phyloP scores from a whole-genome alignment of 305 asterid species.

The Ruellia speciosa region DNA sequence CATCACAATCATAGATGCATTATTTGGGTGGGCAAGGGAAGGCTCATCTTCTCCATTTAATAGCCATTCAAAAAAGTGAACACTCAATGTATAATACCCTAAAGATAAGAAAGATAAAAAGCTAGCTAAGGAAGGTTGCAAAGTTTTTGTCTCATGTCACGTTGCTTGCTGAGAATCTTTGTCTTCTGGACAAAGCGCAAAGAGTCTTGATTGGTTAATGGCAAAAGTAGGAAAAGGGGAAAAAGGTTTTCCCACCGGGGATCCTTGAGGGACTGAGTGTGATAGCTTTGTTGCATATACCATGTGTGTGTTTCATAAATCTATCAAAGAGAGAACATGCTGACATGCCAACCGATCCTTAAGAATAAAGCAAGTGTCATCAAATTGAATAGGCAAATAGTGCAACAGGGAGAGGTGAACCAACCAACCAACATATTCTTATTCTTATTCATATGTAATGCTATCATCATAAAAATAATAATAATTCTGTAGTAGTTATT shows the following conservation, averaged over 20 bases:
- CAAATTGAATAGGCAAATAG: too few relatives aligned
- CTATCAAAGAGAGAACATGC: too few relatives aligned
- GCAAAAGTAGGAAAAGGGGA: neutral
- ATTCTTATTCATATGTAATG: too few relatives aligned
- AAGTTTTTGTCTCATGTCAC: neutral
- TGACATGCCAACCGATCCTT: too few relatives aligned
- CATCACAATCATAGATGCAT: constrained; percentile 1
- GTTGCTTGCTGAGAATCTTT: neutral
- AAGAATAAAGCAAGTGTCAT: too few relatives aligned
- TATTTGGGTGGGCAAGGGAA: neutral
- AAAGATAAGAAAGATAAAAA: neutral
- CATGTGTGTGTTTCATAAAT: too few relatives aligned
- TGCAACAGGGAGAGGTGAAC: too few relatives aligned
- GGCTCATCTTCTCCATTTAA: neutral
- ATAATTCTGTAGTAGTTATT: too few relatives aligned
- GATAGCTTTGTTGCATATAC: too few relatives aligned
- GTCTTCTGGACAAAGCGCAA: neutral
- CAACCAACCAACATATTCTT: too few relatives aligned
- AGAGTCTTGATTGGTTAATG: neutral
- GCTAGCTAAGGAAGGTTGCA: neutral
- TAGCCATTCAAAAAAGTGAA: neutral
- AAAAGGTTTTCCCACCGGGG: neutral
- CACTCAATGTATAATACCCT: neutral
- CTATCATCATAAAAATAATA: too few relatives aligned
- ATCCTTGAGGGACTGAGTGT: too few relatives aligned